These are phyloP conservation scores for Monosporascus sp. DNA, from an alignment of 2,329 filamentous ascomycete species.

Conservation along the genomic window DNA sequence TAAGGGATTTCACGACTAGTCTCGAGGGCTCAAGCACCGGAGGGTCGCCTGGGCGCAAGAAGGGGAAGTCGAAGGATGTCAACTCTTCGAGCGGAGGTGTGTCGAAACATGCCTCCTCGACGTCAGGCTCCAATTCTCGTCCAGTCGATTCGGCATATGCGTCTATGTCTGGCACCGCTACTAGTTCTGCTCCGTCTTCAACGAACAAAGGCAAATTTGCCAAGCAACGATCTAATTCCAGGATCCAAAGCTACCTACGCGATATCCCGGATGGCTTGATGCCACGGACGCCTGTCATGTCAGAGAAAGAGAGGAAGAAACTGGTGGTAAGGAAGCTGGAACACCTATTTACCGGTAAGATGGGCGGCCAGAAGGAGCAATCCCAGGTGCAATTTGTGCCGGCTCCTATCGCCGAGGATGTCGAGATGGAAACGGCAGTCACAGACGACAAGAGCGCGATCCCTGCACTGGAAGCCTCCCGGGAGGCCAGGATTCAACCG, in stretches of 20 bases:
- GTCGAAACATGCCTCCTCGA: constrained; percentile 47
- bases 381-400: constrained; percentile 22
- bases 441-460: constrained; percentile 4
- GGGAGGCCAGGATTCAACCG: constrained; percentile 45
- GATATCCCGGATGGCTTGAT: constrained; percentile 67
- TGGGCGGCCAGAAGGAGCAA: constrained; percentile 32
- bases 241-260: constrained; percentile 63
- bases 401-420: constrained; percentile 22
- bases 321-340: constrained; percentile 71
- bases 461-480: constrained; percentile 26
- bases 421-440: constrained; percentile 17
- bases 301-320: constrained; percentile 69
- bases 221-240: constrained; percentile 45
- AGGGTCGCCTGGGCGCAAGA: constrained; percentile 37
- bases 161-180: constrained; percentile 55
- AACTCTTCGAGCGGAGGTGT: constrained; percentile 32
- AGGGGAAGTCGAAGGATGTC: constrained; percentile 32
- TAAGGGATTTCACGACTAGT: constrained; percentile 64
- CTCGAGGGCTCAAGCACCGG: constrained; percentile 46
- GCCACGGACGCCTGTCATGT: constrained; percentile 56
- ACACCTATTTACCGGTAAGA: constrained; percentile 74
- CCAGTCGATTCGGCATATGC: constrained; percentile 61
- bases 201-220: constrained; percentile 26
- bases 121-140: constrained; percentile 47
- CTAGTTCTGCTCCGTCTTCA: constrained; percentile 35